Evolutionary conservation across 2,329 filamentous ascomycete species (phyloP), one percentile per base, ranked within the genome.

Genomic region (Aspergillus piperis): DNA sequence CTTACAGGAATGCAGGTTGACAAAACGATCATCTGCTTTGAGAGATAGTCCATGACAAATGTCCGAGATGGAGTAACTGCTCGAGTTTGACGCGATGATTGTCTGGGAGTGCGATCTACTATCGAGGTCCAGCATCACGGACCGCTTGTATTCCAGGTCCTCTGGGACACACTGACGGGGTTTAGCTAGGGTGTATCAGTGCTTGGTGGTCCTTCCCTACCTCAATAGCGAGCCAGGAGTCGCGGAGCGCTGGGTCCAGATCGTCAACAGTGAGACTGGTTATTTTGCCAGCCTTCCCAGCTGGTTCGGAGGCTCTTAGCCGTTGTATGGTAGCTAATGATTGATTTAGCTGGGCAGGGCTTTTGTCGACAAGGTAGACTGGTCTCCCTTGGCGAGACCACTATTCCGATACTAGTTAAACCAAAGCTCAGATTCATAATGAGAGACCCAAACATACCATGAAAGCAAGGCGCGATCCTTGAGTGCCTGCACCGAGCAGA

Each of bases 31-130:
- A 6, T 66, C 67, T 11, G 77, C 67, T 27, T 70, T 73, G 8
- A 81, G 50, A 0, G 62, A 62, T 21, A 81, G 56, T 0, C 70
- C 71, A 1, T 77, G 67, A 0, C 80, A 61, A n/a, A 82, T 80
- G 53, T 81, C 78, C 0, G 70, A 69, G 19, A 78, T 80, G 6
- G 75, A 74, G 62, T 80, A 81, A 54, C 79, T 81, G 59, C 79
- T 81, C 0, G 80, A 82, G 55, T 82, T 82, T 0, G 78, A 80
- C 0, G 77, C 80, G 48, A 82, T 75, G 5, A 81, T 77, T 0
- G 75, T 75, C 0, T 75, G 70, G 0, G 68, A 59, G 0, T 69
- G 65, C 0, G 79, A 73, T 1, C 77, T 50, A 1, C 69, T 59
- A 62, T 81, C 80, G 2, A 82, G 68, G 21, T 81, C 65, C 0